These are phyloP conservation scores for Triangularia setosa DNA, from an alignment of 2,329 filamentous ascomycete genomes.

Conservation along the genomic window DNA sequence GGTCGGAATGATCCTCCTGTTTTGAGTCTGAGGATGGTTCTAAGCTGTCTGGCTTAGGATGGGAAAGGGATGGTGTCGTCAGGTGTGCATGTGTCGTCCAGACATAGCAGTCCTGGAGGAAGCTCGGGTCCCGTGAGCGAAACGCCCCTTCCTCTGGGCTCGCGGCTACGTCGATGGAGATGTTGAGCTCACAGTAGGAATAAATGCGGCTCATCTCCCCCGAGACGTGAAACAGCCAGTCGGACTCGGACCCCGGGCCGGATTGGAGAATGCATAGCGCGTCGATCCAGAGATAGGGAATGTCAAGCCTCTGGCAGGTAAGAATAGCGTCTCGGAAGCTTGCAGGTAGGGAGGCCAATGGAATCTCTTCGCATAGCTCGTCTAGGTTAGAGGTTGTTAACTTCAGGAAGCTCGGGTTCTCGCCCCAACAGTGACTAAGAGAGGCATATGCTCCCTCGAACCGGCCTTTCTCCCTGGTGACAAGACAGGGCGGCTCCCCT, in stretches of 20 bases:
- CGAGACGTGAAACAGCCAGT: not conserved
- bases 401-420: not conserved
- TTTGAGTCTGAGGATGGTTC: too few relatives aligned
- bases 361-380: not conserved
- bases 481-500: not conserved
- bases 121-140: not conserved
- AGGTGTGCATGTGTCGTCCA: not conserved
- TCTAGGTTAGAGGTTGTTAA: not conserved
- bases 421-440: not conserved
- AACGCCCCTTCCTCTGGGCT: not conserved
- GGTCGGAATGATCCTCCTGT: too few relatives aligned
- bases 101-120: not conserved
- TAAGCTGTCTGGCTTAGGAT: too few relatives aligned
- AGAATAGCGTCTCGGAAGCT: not conserved
- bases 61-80: too few relatives aligned
- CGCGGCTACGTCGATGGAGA: not conserved
- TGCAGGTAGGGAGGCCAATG: not conserved
- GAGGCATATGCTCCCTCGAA: not conserved
- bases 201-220: not conserved
- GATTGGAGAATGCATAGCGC: not conserved
- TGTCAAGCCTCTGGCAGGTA: not conserved
- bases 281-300: not conserved
- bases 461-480: not conserved
- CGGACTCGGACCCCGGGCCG: not conserved
- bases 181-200: not conserved